A percentile compares a stretch with the other conserved stretches of the same genome.
Evolutionary conservation across 2,329 filamentous ascomycete species (phyloP).

Genomic region (Aspergillus brunneoviolaceus): DNA sequence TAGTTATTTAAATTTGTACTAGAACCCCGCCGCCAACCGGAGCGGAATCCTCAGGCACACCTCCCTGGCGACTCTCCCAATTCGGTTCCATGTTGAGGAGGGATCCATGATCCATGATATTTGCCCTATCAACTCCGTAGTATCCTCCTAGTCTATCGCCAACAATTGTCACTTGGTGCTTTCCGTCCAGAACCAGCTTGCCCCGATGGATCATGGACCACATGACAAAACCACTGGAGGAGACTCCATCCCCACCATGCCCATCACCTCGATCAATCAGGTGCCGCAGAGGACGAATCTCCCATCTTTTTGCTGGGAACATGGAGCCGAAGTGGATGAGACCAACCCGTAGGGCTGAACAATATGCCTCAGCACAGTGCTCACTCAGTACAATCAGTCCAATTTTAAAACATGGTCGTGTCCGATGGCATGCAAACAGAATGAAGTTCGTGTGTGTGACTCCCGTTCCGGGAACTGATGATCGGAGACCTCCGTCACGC

Average conservation of each 20-base stretch:
- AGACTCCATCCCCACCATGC: background rate
- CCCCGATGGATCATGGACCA: background rate
- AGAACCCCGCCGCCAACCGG: background rate
- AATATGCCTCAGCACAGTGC: background rate
- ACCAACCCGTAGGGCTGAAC: background rate
- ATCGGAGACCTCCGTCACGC: background rate
- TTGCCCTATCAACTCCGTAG: background rate
- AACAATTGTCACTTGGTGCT: background rate
- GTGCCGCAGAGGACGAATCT: background rate
- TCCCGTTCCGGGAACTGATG: background rate
- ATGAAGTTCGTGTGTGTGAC: background rate
- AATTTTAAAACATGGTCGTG: background rate
- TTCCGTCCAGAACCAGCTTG: background rate
- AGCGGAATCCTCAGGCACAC: constrained; percentile 4
- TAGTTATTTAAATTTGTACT: background rate
- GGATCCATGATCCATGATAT: background rate
- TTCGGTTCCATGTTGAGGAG: background rate
- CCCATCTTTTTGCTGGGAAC: background rate
- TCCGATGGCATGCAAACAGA: background rate
- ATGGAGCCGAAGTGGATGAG: background rate
- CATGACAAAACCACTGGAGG: constrained; percentile 8
- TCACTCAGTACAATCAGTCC: background rate
- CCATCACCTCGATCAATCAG: background rate
- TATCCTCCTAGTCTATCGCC: background rate
- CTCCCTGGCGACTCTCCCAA: background rate